Evolutionary conservation across 2,329 filamentous ascomycete genomes (phyloP), one percentile per base, ranked within the genome.

Genomic region (Ascochyta clinopodiicola): DNA sequence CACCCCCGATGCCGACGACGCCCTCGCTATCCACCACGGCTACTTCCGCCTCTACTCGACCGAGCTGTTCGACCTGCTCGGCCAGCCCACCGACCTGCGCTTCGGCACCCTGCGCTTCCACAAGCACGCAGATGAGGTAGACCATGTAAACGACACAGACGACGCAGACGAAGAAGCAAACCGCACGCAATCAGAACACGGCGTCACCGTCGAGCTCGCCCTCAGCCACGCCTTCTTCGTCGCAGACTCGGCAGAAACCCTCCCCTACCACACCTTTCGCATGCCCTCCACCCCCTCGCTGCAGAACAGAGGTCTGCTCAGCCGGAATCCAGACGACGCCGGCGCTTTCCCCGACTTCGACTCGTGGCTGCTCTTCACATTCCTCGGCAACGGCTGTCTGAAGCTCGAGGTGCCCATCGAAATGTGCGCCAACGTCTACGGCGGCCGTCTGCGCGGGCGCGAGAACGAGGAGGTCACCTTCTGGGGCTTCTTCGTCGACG

Each of bases 291-390:
- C 61, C 5, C 70, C 71, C 12, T 73, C 70, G 12, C 55, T 74
- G 47, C 69, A 66, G 53, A 74, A 74, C 59, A 60, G 69, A 9
- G 72, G 72, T 51, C 71, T 74, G 17, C 64, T 68, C 21, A 71
- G 70, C 60, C 49, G 72, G 27, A 70, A 68, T 31, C 62, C 60
- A 6, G 65, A 69, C 22, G 66, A 73, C 44, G 37, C 61, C 32
- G 72, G 71, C 53, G 63, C 60, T 19, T 72, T 73, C 31, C 72
- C 72, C 12, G 57, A 49, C n/a, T 74, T 67, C 50, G 72, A 74
- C 55, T 74, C 72, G 29, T 74, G 72, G 72, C 56, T 74, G 44
- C 66, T 74, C 43, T 74, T 74, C 59, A 74, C 72, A 34, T 74
- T 74, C 51, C 66, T 74, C 36, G 70, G 71, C 42, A 64, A 69